Conservation (phyloP, 2,329 filamentous ascomycete genomes). For the Polychaeton citri region DNA sequence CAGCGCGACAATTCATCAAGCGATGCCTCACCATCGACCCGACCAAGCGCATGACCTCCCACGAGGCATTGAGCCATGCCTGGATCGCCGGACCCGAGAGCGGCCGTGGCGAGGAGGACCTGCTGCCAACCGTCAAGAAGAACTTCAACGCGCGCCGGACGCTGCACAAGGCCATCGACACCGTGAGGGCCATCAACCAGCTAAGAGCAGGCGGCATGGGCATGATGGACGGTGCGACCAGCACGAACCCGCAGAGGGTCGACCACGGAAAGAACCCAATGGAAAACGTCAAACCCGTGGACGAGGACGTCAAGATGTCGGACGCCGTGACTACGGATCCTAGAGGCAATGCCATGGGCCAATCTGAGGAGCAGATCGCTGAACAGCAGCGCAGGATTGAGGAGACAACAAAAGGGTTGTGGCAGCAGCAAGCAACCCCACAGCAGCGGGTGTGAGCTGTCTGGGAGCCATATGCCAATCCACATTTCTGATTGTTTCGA, state of each 20-base stretch:
- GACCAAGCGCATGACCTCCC: constrained; percentile 74
- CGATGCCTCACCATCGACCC: constrained; percentile 86
- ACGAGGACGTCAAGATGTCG: constrained; percentile 25
- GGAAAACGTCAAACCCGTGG: constrained; percentile 12
- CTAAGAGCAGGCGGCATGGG: constrained; percentile 45
- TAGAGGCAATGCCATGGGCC: constrained; percentile 44
- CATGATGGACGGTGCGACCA: constrained; percentile 46
- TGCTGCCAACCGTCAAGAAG: constrained; percentile 54
- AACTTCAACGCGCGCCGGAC: constrained; percentile 56
- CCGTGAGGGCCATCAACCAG: constrained; percentile 55
- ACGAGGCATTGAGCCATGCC: constrained; percentile 55
- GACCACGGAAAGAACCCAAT: constrained; percentile 6
- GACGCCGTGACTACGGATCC: constrained; percentile 32
- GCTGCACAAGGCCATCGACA: constrained; percentile 54
- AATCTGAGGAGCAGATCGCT: constrained; percentile 49
- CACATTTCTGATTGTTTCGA: too few species aligned
- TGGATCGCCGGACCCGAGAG: constrained; percentile 48
- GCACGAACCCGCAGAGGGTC: constrained; percentile 36
- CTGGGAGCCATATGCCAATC: too few species aligned
- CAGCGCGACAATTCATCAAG: constrained; percentile 80
- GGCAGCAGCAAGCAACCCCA: constrained; percentile 28
- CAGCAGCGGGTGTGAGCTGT: too few species aligned
- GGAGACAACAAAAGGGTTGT: constrained; percentile 45
- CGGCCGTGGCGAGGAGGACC: constrained; percentile 36
- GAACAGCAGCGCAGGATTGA: constrained; percentile 47